Evolutionary conservation across 441 rosid species (phyloP).

Genomic region (Brassica balearica): DNA sequence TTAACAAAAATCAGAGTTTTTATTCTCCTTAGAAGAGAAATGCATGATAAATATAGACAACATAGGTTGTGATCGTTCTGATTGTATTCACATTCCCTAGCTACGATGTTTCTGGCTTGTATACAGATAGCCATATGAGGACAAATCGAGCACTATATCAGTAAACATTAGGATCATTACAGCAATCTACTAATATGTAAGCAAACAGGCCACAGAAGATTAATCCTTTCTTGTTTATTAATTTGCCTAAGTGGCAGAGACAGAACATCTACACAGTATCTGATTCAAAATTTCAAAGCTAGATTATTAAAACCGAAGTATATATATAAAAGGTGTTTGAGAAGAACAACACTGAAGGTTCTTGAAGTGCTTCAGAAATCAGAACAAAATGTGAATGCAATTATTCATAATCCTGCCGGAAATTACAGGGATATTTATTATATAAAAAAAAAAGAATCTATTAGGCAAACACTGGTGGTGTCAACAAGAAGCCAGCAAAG

Average conservation of each 20-base stretch:
- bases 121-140: too few species aligned
- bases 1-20: not conserved
- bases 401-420: not conserved
- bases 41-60: not conserved
- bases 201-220: too few species aligned
- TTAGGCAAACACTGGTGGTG: slow-evolving; percentile 24
- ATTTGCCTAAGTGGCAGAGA: too few species aligned
- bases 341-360: not conserved
- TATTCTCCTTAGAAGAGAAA: not conserved
- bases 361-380: not conserved
- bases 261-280: too few species aligned
- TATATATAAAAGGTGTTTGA: too few species aligned
- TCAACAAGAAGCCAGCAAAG: slow-evolving; percentile 24
- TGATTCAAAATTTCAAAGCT: too few species aligned
- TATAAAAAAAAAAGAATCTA: not conserved
- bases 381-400: not conserved
- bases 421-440: slow-evolving; percentile 35
- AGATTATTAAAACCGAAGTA: too few species aligned
- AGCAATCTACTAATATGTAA: too few species aligned
- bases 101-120: not conserved
- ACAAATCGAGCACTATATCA: too few species aligned
- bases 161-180: too few species aligned
- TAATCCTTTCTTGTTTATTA: too few species aligned
- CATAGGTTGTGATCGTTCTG: not conserved
- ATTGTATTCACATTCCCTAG: not conserved